Conservation (phyloP, 2,329 filamentous ascomycete genomes). For the Fusarium sarcochroum region DNA sequence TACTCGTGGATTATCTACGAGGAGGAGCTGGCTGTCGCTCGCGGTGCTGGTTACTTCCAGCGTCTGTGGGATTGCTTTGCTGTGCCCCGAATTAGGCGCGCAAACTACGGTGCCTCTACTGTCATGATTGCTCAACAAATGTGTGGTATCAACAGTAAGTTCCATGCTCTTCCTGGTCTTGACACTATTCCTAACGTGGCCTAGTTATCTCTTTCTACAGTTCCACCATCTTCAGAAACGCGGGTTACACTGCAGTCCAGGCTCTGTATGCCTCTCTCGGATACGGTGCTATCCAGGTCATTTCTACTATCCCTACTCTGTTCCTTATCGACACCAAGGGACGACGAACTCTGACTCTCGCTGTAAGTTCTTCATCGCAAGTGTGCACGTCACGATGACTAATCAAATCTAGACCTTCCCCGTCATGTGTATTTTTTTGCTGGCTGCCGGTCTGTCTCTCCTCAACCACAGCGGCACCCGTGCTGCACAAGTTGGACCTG, state of each 20-base stretch:
- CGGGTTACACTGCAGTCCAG: conserved; percentile 1
- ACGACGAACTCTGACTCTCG: conserved; percentile 33
- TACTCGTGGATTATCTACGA: conserved; percentile 57
- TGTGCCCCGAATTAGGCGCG: conserved; percentile 76
- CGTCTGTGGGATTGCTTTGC: conserved; percentile 70
- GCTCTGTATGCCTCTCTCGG: conserved; percentile 34
- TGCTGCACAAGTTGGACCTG: conserved; percentile 49
- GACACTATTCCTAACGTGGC: neutral
- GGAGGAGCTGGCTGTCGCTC: conserved; percentile 50
- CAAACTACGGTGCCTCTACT: conserved; percentile 80
- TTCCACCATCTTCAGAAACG: conserved; percentile 17
- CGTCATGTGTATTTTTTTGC: conserved; percentile 51
- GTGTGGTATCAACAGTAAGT: conserved; percentile 48
- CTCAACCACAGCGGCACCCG: conserved; percentile 44
- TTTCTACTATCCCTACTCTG: conserved; percentile 24
- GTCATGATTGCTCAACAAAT: conserved; percentile 82
- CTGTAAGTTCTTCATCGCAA: conserved; percentile 7
- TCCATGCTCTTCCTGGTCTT: rapidly evolving
- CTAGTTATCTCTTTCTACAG: conserved; percentile 47
- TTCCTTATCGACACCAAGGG: conserved; percentile 36
- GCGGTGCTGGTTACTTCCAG: conserved; percentile 50
- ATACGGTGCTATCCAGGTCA: conserved; percentile 33
- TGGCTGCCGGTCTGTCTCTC: conserved; percentile 52
- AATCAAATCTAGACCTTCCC: conserved; percentile 50
- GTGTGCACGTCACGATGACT: rapidly evolving